phyloP scores from a whole-genome alignment of 257 asterid species.

The Nicotiana paniculata region DNA sequence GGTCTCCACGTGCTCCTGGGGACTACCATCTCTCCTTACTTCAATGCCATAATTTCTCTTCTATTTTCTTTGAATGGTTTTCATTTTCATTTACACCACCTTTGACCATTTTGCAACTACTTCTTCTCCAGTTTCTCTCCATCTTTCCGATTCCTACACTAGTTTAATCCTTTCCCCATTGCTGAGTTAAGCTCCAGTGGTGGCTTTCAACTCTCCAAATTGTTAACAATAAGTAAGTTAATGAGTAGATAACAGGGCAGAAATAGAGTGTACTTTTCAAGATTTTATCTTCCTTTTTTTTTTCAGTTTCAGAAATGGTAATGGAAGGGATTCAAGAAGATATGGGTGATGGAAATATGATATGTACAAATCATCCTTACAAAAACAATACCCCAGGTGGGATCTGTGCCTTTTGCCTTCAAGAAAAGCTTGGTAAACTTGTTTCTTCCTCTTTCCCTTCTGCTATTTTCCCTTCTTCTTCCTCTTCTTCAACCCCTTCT shows the following conservation, averaged over 20 bases:
- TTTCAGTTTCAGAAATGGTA: conserved; percentile 38
- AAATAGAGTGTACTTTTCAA: not conserved
- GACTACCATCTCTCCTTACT: conserved; percentile 15
- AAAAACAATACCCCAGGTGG: conserved; percentile 87
- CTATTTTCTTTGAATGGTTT: conserved; percentile 11
- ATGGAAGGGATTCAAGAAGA: conserved; percentile 97
- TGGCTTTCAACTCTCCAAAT: not conserved
- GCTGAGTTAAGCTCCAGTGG: not conserved
- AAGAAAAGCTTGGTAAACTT: conserved; percentile 94
- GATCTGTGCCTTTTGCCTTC: conserved; percentile 92
- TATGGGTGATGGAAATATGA: conserved; percentile 72
- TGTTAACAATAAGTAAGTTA: not conserved
- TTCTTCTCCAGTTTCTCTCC: conserved; percentile 9
- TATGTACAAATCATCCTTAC: conserved; percentile 76
- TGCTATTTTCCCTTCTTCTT: conserved; percentile 66
- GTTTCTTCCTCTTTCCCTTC: conserved; percentile 83
- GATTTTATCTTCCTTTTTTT: not conserved
- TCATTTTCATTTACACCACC: conserved; percentile 9
- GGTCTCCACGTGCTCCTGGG: conserved; percentile 66
- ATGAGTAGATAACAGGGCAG: not conserved
- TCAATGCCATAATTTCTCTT: conserved; percentile 44
- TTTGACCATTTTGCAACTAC: conserved; percentile 29
- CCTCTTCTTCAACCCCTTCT: conserved; percentile 80
- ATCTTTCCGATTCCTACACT: not conserved
- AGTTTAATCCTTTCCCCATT: not conserved